phyloP scores from a whole-genome alignment of 768 basidiomycete genomes.

The Tulasnella sp. region DNA sequence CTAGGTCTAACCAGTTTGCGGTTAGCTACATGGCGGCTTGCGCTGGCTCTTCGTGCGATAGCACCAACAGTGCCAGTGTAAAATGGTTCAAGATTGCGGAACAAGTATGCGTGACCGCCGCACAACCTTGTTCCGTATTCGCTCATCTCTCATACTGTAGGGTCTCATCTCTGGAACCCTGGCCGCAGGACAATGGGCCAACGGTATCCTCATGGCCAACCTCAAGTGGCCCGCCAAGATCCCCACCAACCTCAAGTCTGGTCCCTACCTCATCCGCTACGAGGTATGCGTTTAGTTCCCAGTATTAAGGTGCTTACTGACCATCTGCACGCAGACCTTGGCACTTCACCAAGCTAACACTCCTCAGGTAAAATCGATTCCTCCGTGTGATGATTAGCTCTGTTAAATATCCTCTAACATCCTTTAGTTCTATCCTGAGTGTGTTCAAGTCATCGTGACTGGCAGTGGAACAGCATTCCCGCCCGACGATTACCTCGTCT shows the following conservation, averaged over 20 bases:
- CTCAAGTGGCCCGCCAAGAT: slow-evolving; percentile 18
- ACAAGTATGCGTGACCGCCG: not conserved
- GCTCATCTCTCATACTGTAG: not conserved
- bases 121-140: not conserved
- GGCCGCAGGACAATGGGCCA: slow-evolving; percentile 15
- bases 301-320: not conserved
- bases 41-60: not conserved
- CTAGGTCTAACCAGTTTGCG: not conserved
- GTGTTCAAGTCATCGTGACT: slow-evolving; percentile 15
- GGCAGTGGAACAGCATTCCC: slow-evolving; percentile 15
- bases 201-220: slow-evolving; percentile 11
- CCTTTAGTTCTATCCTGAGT: slow-evolving; percentile 21
- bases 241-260: slow-evolving; percentile 17
- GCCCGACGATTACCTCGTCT: slow-evolving; percentile 10
- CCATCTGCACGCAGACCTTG: not conserved
- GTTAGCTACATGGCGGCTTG: slow-evolving; percentile 9
- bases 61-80: slow-evolving; percentile 4
- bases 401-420: no score
- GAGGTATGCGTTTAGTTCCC: not conserved
- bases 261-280: slow-evolving; percentile 17
- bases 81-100: slow-evolving; percentile 14
- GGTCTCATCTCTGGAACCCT: slow-evolving; percentile 18
- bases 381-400: no score
- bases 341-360: slow-evolving; percentile 19
- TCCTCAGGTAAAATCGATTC: no score